Percentiles rank a stretch among this genome's conserved stretches.
Evolutionary conservation across 148 eudicot genomes (phyloP).

Genomic region (Rhododendron mucronatum): DNA sequence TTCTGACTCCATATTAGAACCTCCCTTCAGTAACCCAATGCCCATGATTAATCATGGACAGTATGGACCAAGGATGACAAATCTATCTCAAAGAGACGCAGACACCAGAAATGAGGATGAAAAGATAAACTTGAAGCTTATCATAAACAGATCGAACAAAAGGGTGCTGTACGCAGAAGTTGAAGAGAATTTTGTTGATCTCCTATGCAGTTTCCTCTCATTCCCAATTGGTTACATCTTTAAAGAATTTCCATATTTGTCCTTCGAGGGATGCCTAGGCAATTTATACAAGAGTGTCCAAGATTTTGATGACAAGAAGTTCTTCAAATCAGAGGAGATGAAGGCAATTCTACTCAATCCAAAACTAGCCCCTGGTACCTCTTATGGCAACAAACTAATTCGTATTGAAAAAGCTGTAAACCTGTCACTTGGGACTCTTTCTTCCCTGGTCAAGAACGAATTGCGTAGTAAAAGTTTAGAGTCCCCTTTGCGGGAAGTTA

Average conservation of each 20-base stretch:
- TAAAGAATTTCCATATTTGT: not conserved
- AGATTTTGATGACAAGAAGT: not conserved
- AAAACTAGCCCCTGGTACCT: slow-evolving; percentile 13
- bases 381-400: not conserved
- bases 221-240: slow-evolving; percentile 11
- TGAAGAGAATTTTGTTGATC: slow-evolving; percentile 9
- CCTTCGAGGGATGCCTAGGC: slow-evolving; percentile 12
- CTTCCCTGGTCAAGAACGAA: not conserved
- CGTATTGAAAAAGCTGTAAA: not conserved
- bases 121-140: slow-evolving; percentile 9
- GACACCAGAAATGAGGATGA: not conserved
- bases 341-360: slow-evolving; percentile 14
- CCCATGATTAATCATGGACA: no score
- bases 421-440: not conserved
- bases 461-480: not conserved
- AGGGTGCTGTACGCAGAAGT: slow-evolving; percentile 11
- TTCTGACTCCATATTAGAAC: not conserved
- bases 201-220: slow-evolving; percentile 13
- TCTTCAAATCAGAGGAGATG: slow-evolving; percentile 2
- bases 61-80: not conserved
- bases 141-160: not conserved
- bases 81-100: not conserved
- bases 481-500: not conserved
- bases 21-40: not conserved
- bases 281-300: slow-evolving; percentile 7